Conservation (phyloP, 2,329 filamentous ascomycete species). For the Furcasterigmium sp. region DNA sequence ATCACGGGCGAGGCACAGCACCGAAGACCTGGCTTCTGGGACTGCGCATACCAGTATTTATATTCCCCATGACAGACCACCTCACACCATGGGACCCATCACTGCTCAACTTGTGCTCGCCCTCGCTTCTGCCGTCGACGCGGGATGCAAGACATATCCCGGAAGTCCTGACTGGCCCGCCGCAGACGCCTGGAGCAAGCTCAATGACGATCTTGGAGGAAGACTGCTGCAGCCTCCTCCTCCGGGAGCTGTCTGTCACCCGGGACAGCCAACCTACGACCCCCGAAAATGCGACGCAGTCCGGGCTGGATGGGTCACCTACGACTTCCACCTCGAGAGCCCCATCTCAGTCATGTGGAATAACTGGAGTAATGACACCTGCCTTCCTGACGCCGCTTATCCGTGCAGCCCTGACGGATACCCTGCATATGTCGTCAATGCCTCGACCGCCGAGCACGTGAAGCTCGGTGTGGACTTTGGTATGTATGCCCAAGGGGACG, state of each 20-base stretch:
- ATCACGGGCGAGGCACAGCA: no score
- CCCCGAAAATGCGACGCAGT: conserved; percentile 21
- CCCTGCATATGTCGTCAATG: conserved; percentile 29
- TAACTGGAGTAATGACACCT: conserved; percentile 45
- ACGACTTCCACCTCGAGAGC: conserved; percentile 27
- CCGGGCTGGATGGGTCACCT: background rate
- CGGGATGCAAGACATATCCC: conserved; percentile 36
- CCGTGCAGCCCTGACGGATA: conserved; percentile 28
- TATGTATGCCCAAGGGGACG: conserved; percentile 17
- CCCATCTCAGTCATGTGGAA: conserved; percentile 29
- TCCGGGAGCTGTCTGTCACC: conserved; percentile 40
- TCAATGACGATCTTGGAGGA: conserved; percentile 40
- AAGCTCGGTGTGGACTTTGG: conserved; percentile 35
- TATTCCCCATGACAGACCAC: no score
- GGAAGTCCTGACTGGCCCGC: conserved; percentile 42
- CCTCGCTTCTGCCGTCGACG: background rate
- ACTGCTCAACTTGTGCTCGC: background rate
- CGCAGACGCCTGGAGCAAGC: conserved; percentile 32
- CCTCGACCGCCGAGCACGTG: conserved; percentile 24
- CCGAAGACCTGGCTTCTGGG: no score
- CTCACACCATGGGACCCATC: background rate
- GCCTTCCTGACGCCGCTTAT: conserved; percentile 32
- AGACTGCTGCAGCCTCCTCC: conserved; percentile 35
- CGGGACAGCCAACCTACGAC: conserved; percentile 23
- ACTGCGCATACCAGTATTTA: no score